Base-by-base conservation (phyloP, 2,329 filamentous ascomycete genomes). In the Achaetomium macrosporum region DNA sequence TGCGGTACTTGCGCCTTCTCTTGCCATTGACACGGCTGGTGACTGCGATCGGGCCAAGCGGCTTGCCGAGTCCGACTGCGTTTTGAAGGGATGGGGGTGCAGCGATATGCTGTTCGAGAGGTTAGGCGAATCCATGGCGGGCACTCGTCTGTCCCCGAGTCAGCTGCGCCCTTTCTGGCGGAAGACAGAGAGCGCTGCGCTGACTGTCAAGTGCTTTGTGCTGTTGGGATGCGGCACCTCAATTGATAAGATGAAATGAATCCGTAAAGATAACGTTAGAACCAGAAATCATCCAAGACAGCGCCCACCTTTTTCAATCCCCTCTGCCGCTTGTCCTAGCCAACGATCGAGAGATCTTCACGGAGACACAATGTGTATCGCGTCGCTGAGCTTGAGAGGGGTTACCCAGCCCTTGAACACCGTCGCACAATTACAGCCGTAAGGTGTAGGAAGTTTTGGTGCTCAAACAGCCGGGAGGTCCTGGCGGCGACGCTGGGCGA, bases 21-120 rank as follows among this genome's bases (percentile, higher is more conserved):
- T 48, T 9, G 54, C 50, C 50, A 51, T 44, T 9, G 52, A 43
- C 17, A 41, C 41, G 11, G 49, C 39, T n/a, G 53, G 51, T 4
- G 55, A 52, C 15, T 43, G 53, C 7, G 48, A 53, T 30, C 44
- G 46, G 29, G 47, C 47, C 36, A 42, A 50, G 45, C 36, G 55
- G 50, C 54, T 61, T 5, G 57, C 55, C 20, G 59, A 56, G 29
- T 63, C 57, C 10, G 59, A 56, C 40, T 63, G 61, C 3, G 62
- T 63, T 33, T 42, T 57, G 51, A 64, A 64, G 9, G 57, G 54
- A 37, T 63, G 62, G 11, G 65, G 65, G 36, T 68, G 65, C 48
- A 60, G 57, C 15, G 65, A 64, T 25, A 68, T 68, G 57, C 63
- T 66, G 46, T 58, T 56, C 17, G 63, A 66, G 30, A 67, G 54